Base-by-base conservation (phyloP, 495 filamentous ascomycete species). In the Tricharina praecox region DNA sequence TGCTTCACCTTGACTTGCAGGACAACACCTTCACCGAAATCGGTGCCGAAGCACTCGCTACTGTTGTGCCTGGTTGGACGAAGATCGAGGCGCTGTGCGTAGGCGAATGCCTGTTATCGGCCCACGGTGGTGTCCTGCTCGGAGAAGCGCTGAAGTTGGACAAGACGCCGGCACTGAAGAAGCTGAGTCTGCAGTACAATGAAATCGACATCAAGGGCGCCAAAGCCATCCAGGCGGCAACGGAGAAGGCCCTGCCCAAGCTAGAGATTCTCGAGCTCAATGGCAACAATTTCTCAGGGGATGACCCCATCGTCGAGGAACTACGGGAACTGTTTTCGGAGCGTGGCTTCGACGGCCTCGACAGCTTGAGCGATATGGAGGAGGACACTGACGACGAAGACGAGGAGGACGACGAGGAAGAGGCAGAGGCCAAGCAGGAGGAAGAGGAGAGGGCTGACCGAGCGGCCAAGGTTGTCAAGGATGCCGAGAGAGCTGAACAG, bases 11-110 rank as follows among this genome's bases (percentile, higher is more conserved):
- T 28, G 90, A 97, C 70, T 64, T 97, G 53, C 87, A 97, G 66
- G 90, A 97, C 62, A 97, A 97, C 64, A 95, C 90, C 9, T 96
- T 96, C 60, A 96, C 92, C 5, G 53, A 77, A 26, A 66, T 71
- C 48, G 90, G 87, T 5, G 84, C 86, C 3, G 76, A 67, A 54
- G 85, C 86, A 23, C 68, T 97, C 34, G 76, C 81, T 2, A 71
- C 72, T 49, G 85, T 84, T 13, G 68, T 85, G 23, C 68, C 71
- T 0, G 68, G 71, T 41, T 97, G 90, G 90, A 65, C 68, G 9
- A 70, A 77, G 37, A 69, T 96, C 37, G 63, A 70, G 52, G 92
- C 95, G 64, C 68, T 97, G 19, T 88, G 85, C 39, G 77, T 96
- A 28, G 82, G 85, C 19, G 90, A 97, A 62, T 92, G 82, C 46